Evolutionary conservation across 1,284 basidiomycete species (phyloP), one percentile per base, ranked within the genome.

Genomic region (Microstroma glucosiphilum): DNA sequence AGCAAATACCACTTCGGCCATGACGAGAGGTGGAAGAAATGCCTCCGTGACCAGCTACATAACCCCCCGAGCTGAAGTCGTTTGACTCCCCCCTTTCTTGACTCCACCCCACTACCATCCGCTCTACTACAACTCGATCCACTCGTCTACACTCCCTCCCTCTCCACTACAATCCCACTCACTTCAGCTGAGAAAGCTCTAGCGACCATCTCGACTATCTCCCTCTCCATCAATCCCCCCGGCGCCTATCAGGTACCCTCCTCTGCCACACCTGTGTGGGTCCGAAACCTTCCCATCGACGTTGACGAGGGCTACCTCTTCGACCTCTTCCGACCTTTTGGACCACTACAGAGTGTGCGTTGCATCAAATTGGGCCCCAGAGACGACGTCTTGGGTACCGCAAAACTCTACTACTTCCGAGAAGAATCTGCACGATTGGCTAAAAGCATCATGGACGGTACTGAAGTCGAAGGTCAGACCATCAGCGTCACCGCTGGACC

Each of bases 311-410:
- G 62, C 7, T 53, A 63, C 57, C 64, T 76, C 61, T 76, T 64
- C 64, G 69, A 73, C 41, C 62, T 75, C 42, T 74, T 76, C 59
- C 66, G 74, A 23, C 68, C 62, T 21, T 76, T 64, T 55, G 74
- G 74, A 4, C 68, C 74, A 7, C 62, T 76, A 6, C 61, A 67
- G n/a, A 64, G 72, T 56, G 60, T 76, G 48, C 64, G 72, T 37
- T 69, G 68, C 49, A 75, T 70, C 55, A 66, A 68, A 9, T 56
- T 66, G 1, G 74, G 74, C 59, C 59, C 70, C 19, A 65, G 70
- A 56, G 72, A 71, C 23, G 74, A 73, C 62, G 75, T 74, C 70
- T 65, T 68, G 25, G 74, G 74, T 23, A 75, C 67, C 67, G 74
- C 71, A 12, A 15, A 60, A n/a, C 42, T 75, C 56, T 65, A 70